A percentile compares a stretch with the other conserved stretches of the same genome.
These are phyloP conservation scores for Wallacemonas sp. DNA, from an alignment of 208 protist species.

Conservation along the genomic window DNA sequence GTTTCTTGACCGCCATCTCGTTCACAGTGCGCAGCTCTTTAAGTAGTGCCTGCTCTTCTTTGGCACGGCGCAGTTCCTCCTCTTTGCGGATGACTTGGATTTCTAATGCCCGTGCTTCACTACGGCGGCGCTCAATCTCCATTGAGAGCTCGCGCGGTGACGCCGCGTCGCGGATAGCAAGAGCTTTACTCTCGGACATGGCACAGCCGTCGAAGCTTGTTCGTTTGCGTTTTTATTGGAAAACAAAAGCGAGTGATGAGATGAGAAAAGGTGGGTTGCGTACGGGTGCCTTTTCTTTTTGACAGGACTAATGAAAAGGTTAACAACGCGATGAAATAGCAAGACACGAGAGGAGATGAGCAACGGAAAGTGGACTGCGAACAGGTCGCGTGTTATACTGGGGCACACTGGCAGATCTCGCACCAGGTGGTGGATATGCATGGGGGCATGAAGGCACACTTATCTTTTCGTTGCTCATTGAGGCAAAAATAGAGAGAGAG, in stretches of 20 bases:
- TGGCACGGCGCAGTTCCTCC: conserved; percentile 71
- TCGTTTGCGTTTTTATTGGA: not conserved
- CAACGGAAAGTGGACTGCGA: too few relatives aligned
- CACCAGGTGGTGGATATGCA: too few relatives aligned
- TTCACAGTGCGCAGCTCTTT: conserved; percentile 78
- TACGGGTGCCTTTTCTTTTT: too few relatives aligned
- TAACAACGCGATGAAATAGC: too few relatives aligned
- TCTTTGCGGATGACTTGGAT: conserved; percentile 66
- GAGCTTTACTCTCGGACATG: conserved; percentile 54
- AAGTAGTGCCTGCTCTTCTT: conserved; percentile 76
- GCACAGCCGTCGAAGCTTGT: not conserved
- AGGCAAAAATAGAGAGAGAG: not conserved
- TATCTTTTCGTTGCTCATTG: too few relatives aligned
- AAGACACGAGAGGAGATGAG: too few relatives aligned
- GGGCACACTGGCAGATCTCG: too few relatives aligned
- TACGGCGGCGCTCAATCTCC: conserved; percentile 53
- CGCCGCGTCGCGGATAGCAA: conserved; percentile 40
- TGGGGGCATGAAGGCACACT: too few relatives aligned
- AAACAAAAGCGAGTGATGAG: too few relatives aligned
- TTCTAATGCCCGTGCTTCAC: conserved; percentile 63
- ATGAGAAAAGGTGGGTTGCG: too few relatives aligned
- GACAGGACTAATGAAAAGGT: too few relatives aligned
- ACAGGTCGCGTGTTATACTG: too few relatives aligned
- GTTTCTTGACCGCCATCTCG: conserved; percentile 76
- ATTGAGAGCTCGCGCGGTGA: conserved; percentile 30